Evolutionary conservation across 2,329 filamentous ascomycete species (phyloP).

Genomic region (Dothistroma septosporum): DNA sequence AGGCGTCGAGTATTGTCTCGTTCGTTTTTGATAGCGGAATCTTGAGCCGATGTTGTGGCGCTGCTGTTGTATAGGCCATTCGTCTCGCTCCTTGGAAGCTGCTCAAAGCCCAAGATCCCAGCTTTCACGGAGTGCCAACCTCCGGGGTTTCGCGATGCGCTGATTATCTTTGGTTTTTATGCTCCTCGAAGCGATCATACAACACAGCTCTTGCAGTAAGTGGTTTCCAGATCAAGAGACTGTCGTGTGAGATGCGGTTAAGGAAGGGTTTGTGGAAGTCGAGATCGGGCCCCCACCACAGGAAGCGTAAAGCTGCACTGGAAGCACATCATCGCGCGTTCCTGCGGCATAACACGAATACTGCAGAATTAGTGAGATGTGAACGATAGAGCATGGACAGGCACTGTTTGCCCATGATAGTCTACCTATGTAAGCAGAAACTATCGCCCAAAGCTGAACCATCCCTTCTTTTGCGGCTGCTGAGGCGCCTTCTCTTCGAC

Average conservation of each 20-base stretch:
- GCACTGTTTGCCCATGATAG: neutral
- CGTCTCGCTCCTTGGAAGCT: too few relatives aligned
- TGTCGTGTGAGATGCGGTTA: neutral
- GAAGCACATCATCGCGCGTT: neutral
- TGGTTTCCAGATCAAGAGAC: neutral
- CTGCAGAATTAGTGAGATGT: neutral
- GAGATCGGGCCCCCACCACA: neutral
- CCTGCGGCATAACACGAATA: neutral
- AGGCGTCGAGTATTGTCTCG: too few relatives aligned
- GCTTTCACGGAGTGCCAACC: neutral
- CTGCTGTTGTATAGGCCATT: too few relatives aligned
- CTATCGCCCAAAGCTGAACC: conserved; percentile 48
- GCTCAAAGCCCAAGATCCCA: neutral
- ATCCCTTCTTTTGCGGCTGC: conserved; percentile 46
- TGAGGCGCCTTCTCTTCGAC: conserved; percentile 28
- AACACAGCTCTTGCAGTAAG: neutral
- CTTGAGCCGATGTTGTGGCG: too few relatives aligned
- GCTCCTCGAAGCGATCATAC: neutral
- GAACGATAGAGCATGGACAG: neutral
- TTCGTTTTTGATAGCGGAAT: too few relatives aligned
- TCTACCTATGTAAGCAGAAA: conserved; percentile 22
- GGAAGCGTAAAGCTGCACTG: neutral
- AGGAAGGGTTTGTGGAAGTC: neutral
- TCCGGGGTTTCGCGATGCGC: neutral
- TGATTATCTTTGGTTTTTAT: neutral